These are phyloP conservation scores for Mucor mucedo DNA, from an alignment of 371 early-diverging fungal species.

Conservation along the genomic window DNA sequence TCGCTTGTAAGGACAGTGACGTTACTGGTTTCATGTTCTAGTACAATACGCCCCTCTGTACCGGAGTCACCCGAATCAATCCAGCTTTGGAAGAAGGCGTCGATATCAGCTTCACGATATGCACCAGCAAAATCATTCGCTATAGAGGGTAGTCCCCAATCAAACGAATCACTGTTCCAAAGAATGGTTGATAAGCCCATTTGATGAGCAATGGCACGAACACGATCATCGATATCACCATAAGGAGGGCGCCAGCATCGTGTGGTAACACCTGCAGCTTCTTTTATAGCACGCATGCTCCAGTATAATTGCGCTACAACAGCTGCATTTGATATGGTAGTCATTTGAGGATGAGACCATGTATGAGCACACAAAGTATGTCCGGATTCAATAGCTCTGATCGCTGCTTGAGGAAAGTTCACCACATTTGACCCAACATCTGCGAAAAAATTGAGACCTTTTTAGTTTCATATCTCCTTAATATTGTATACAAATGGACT, in stretches of 20 bases:
- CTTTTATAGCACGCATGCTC: slow-evolving; percentile 54
- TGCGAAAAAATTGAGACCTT: slow-evolving; percentile 1
- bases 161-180: slow-evolving; percentile 51
- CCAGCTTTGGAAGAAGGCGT: slow-evolving; percentile 49
- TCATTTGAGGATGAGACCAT: slow-evolving; percentile 57
- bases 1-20: slow-evolving; percentile 43
- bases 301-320: slow-evolving; percentile 55
- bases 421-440: slow-evolving; percentile 54
- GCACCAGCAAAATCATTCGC: slow-evolving; percentile 31
- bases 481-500: slow-evolving; percentile 10
- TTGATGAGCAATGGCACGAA: slow-evolving; percentile 52
- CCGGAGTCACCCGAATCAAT: slow-evolving; percentile 36
- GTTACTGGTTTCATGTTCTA: slow-evolving; percentile 58
- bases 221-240: slow-evolving; percentile 57
- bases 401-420: slow-evolving; percentile 44
- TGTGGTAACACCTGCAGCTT: slow-evolving; percentile 54
- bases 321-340: slow-evolving; percentile 42
- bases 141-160: slow-evolving; percentile 42
- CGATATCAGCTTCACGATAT: slow-evolving; percentile 26
- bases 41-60: slow-evolving; percentile 49
- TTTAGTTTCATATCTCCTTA: background rate
- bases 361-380: slow-evolving; percentile 58
- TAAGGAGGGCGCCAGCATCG: slow-evolving; percentile 60
- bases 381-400: slow-evolving; percentile 41
- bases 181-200: slow-evolving; percentile 50